Base-by-base conservation (phyloP, 257 asterid species). In the Scutellaria barbata region DNA sequence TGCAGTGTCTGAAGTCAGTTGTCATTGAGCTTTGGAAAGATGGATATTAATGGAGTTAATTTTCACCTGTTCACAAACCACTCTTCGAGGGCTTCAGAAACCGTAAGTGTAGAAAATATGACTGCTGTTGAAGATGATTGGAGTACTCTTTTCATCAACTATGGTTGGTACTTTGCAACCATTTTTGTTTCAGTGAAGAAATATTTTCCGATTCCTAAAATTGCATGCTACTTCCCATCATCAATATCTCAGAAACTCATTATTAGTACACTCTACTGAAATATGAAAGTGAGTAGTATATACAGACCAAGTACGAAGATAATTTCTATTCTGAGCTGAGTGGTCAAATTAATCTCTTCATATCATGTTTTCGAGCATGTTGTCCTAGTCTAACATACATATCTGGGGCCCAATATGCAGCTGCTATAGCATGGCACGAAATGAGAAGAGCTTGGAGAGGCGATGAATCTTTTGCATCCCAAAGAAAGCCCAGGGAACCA, bases 371-470 rank as follows among this genome's bases (percentile, higher is more conserved):
- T 22, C 18, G 9, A 41, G 71, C 14, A 17, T 8, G 5, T n/a
- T 50, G 7, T 55, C 20, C 12, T 45, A 7, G 68, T 52, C 62
- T 14, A 43, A 57, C 16, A 33, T 62, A 33, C 2, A 17, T 55
- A 68, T 6, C 20, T 46, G 57, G 18, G 42, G 22, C 69, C 7
- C 39, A 37, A 35, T 65, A 0, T 72, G 75, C 81, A 77, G 81
- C 81, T 0, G 66, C 75, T n/a, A 3, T 66, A 66, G 81, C 81
- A 13, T 77, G 81, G 81, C 78, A 77, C 35, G 81, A 77, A 53
- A 72, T 77, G 81, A 72, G 81, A 72, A 72, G 81, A 60, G 75
- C 78, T 43, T 77, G 81, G 81, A 72, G 77, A 66, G 75, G 81
- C 14, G 75, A 77, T 50, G 70, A 37, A 47, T 57, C 69, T 30